These are phyloP conservation scores for Aspergillus thermomutatus DNA, from an alignment of 2,329 filamentous ascomycete species.

Conservation along the genomic window DNA sequence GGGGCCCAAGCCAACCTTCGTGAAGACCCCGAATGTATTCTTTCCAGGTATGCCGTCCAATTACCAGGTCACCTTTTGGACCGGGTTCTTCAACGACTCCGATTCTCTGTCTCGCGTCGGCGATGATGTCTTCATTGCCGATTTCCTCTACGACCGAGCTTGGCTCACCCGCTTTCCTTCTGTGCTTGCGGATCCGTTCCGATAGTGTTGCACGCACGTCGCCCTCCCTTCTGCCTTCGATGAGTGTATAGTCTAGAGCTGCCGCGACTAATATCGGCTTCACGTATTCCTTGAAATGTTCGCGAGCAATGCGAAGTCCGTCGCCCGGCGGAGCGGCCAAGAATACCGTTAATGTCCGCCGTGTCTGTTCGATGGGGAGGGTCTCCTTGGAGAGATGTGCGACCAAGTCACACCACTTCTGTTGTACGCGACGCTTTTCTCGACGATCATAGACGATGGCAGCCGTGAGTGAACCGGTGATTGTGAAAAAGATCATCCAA, in stretches of 20 bases:
- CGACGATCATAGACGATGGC: constrained; percentile 89
- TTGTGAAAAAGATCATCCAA: constrained; percentile 90
- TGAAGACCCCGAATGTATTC: constrained; percentile 92
- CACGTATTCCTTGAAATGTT: constrained; percentile 93
- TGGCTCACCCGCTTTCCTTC: constrained; percentile 61
- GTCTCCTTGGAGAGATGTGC: constrained; percentile 77
- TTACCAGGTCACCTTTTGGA: constrained; percentile 76
- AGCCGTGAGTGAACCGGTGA: constrained; percentile 73
- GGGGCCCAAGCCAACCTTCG: constrained; percentile 91
- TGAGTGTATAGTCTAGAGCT: constrained; percentile 91
- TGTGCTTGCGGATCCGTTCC: constrained; percentile 70
- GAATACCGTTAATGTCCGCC: constrained; percentile 81
- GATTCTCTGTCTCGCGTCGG: constrained; percentile 61
- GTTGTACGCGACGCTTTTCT: constrained; percentile 79
- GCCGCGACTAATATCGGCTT: constrained; percentile 89
- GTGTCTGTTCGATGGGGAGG: constrained; percentile 68
- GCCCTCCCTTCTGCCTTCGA: constrained; percentile 89
- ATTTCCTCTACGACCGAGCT: constrained; percentile 38
- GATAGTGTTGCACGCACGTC: constrained; percentile 84
- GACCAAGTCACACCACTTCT: constrained; percentile 82
- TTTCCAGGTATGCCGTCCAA: constrained; percentile 94
- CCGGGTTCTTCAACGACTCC: constrained; percentile 71
- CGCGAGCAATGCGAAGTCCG: constrained; percentile 76
- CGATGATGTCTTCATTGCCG: constrained; percentile 60
- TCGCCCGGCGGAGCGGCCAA: constrained; percentile 84